Evolutionary conservation across 257 asterid species (phyloP), one percentile per base, ranked within the genome.

Genomic region (Solanum paucissectum): DNA sequence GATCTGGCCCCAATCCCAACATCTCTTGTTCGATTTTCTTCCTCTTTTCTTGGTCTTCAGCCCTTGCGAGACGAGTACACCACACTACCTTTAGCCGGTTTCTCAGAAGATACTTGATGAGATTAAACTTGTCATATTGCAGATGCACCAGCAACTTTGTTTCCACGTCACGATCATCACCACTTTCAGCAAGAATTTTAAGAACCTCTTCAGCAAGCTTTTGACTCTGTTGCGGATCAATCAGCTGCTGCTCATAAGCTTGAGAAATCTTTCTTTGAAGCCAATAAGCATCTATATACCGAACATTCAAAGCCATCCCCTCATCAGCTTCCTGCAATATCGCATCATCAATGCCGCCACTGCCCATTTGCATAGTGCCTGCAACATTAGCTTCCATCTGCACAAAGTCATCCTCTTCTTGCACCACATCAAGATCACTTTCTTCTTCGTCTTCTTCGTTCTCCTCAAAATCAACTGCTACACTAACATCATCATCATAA

Each of bases 61-160:
- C 91, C 86, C 93, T 90, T 73, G 93, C 93, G 36, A 91, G 83
- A 72, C 91, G 92, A 32, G 92, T 91, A 79, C 93, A 86, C 92
- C 93, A 91, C 18, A 91, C 93, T 71, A 91, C 90, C 91, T 91
- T 91, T 79, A 87, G 90, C 84, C 93, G 74, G 90, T 91, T 91
- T 33, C 90, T 86, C 88, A 91, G 44, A 79, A 90, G 52, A 84
- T 88, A 90, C 84, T 91, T 90, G 46, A 91, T 84, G 40, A 91
- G 91, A 71, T 49, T 86, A 84, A 91, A 91, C 88, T 88, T 88
- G 9, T 89, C 93, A 60, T 79, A 91, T 76, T 91, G 88, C 7
- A 91, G 90, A 90, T 88, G 93, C 88, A 89, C 55, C 84, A 91
- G 82, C 66, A 91, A 83, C 46, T 91, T 91, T 87, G 58, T 91